Base-by-base conservation (phyloP, 2,329 filamentous ascomycete species). In the Lizonia empirigonia region DNA sequence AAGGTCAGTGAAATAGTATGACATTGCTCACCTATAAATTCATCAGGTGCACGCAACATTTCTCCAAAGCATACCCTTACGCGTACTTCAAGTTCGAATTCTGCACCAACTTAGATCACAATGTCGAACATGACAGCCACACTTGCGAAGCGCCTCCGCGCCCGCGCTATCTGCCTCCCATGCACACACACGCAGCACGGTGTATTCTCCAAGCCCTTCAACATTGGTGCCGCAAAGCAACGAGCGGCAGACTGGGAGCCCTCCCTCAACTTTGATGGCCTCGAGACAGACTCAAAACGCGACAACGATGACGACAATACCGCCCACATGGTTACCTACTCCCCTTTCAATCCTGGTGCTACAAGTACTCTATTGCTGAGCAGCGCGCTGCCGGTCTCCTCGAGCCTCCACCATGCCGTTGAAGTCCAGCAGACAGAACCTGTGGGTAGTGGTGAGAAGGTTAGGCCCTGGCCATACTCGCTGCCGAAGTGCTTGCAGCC, bases 401-500 rank as follows among this genome's bases (percentile, higher is more conserved):
- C 22, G 20, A 42, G 15, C 10, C n/a, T n/a, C 2, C 1, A 15
- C 8, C 22, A 27, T 1, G 32, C 23, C 1, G 30, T 29, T 24
- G 41, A 36, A 5, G 5, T 20, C 16, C 26, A 22, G 7, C 16
- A 16, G n/a, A 7, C 2, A 3, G 13, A 1, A 19, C 16, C 37
- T 7, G 24, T 5, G 5, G 10, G 23, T 6, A 27, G 8, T 7
- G 12, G 4, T 7, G 42, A 16, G 12, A 22, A 22, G 19, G 3
- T 30, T 3, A 45, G 24, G 23, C 26, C 46, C 1, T 50, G 46
- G 38, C 33, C 46, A 1, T 33, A 36, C 13, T 32, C 48, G 18
- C 54, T 61, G 3, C 59, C 58, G 1, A 22, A 7, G 2, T 32
- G 35, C 9, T 44, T 64, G 20, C 44, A 26, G 26, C 61, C 58